These are phyloP conservation scores for Colletotrichum truncatum DNA, from an alignment of 2,329 filamentous ascomycete species.

Conservation along the genomic window DNA sequence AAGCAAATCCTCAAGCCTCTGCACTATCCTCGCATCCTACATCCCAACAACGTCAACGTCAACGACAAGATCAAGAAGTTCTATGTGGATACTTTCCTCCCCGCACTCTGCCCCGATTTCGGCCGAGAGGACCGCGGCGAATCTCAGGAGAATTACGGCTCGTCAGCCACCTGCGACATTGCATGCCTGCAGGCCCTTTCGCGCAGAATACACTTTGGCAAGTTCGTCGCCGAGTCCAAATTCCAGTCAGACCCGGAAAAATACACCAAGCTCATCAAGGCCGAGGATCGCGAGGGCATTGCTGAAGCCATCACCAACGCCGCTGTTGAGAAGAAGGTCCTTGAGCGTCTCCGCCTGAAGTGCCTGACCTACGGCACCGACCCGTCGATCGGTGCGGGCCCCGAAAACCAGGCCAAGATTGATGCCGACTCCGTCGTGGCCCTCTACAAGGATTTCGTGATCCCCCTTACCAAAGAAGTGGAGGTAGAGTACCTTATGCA, in stretches of 20 bases:
- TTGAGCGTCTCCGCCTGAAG: slow-evolving; percentile 88
- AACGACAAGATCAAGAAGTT: slow-evolving; percentile 87
- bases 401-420: slow-evolving; percentile 77
- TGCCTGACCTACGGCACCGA: slow-evolving; percentile 94
- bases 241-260: slow-evolving; percentile 83
- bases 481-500: slow-evolving; percentile 99
- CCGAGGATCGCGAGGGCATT: slow-evolving; percentile 81
- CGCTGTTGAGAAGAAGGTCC: slow-evolving; percentile 87
- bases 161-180: slow-evolving; percentile 90
- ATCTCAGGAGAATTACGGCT: slow-evolving; percentile 93
- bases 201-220: slow-evolving; percentile 94
- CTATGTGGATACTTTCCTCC: slow-evolving; percentile 86
- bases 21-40: slow-evolving; percentile 86
- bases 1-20: slow-evolving; percentile 87
- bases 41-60: slow-evolving; percentile 89
- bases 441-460: slow-evolving; percentile 94
- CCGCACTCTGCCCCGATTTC: slow-evolving; percentile 81
- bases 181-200: slow-evolving; percentile 89
- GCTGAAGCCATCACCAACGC: slow-evolving; percentile 90
- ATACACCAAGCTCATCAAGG: slow-evolving; percentile 85
- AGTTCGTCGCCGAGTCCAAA: slow-evolving; percentile 97
- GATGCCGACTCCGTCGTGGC: slow-evolving; percentile 89
- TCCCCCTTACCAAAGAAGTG: slow-evolving; percentile 96
- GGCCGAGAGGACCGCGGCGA: slow-evolving; percentile 84
- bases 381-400: slow-evolving; percentile 69